Evolutionary conservation across 352 stramenopile species (phyloP).

Genomic region (Globisporangium abappressorium): DNA sequence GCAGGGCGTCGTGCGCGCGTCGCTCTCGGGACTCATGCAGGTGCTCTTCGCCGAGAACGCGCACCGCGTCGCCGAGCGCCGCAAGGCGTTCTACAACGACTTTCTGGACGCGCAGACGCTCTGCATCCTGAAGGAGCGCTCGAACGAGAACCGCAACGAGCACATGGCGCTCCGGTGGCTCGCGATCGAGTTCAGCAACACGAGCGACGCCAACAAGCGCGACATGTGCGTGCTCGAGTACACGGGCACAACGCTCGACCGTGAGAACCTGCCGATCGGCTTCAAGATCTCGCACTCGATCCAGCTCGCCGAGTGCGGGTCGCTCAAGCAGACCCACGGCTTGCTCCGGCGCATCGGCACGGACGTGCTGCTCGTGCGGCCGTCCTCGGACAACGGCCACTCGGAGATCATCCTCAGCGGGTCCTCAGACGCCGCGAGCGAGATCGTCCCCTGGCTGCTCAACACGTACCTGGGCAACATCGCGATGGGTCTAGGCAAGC

Average conservation of each 20-base stretch:
- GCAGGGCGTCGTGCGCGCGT: constrained; percentile 49
- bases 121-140: constrained; percentile 45
- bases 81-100: constrained; percentile 55
- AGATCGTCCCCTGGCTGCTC: constrained; percentile 38
- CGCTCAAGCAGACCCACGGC: constrained; percentile 63
- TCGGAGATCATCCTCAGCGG: constrained; percentile 57
- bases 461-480: constrained; percentile 40
- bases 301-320: constrained; percentile 51
- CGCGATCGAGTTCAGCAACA: constrained; percentile 51
- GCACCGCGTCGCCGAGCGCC: constrained; percentile 35
- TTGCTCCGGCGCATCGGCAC: constrained; percentile 45
- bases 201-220: constrained; percentile 43
- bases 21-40: constrained; percentile 59
- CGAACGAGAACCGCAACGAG: constrained; percentile 41
- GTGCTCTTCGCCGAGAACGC: constrained; percentile 57
- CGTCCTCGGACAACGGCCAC: constrained; percentile 39
- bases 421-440: constrained; percentile 34
- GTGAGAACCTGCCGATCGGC: constrained; percentile 46
- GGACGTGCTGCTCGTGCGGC: constrained; percentile 49
- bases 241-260: constrained; percentile 58
- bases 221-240: constrained; percentile 78
- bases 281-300: constrained; percentile 64
- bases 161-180: constrained; percentile 75
- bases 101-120: constrained; percentile 61
- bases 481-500: constrained; percentile 34